These are phyloP conservation scores for Microsporum audouinii DNA, from an alignment of 2,329 filamentous ascomycete species.

Conservation along the genomic window DNA sequence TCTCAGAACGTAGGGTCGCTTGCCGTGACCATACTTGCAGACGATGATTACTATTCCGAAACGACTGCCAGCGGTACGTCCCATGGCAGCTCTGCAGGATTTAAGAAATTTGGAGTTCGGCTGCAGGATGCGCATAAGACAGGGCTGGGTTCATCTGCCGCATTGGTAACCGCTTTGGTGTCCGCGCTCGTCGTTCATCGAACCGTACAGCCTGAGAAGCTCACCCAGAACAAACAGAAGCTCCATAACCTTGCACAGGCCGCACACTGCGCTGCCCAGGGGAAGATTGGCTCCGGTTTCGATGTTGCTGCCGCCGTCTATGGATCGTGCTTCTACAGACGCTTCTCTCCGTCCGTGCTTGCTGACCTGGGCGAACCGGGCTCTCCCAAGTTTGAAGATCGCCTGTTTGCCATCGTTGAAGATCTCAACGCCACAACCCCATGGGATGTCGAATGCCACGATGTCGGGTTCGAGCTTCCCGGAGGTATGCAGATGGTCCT, in stretches of 20 bases:
- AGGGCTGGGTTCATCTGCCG: conserved; percentile 85
- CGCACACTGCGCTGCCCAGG: conserved; percentile 88
- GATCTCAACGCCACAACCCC: conserved; percentile 37
- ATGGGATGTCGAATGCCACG: conserved; percentile 73
- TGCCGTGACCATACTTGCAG: conserved; percentile 76
- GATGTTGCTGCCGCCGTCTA: conserved; percentile 90
- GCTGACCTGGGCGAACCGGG: conserved; percentile 55
- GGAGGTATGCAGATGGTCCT: conserved; percentile 67
- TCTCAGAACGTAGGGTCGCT: conserved; percentile 51
- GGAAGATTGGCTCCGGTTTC: conserved; percentile 91
- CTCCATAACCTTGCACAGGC: conserved; percentile 92
- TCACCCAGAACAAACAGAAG: conserved; percentile 43
- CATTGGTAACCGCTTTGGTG: conserved; percentile 74
- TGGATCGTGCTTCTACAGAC: conserved; percentile 77
- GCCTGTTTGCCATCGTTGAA: conserved; percentile 56
- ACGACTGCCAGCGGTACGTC: conserved; percentile 33
- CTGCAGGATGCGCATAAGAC: conserved; percentile 83
- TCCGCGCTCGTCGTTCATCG: conserved; percentile 40
- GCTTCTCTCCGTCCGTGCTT: conserved; percentile 77
- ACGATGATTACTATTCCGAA: conserved; percentile 93
- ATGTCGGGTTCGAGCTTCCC: conserved; percentile 60
- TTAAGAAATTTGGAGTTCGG: conserved; percentile 65
- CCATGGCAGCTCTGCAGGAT: conserved; percentile 36
- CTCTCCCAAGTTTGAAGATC: conserved; percentile 52
- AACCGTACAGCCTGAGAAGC: conserved; percentile 33